Evolutionary conservation across 2,329 filamentous ascomycete genomes (phyloP).

Genomic region (Thyridium curvatum): DNA sequence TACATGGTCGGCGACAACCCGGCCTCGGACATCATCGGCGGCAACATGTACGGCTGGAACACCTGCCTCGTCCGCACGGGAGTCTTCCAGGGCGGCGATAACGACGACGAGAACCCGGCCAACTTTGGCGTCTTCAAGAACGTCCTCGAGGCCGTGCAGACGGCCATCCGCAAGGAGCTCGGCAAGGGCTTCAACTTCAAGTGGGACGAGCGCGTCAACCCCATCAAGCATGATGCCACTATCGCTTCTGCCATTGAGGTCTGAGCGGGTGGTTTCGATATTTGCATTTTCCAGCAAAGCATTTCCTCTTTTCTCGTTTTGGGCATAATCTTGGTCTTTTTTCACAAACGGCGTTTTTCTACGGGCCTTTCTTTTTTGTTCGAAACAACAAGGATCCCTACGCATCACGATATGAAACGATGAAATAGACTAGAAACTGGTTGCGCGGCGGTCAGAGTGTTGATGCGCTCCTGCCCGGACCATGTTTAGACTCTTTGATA

Average conservation of each 20-base stretch:
- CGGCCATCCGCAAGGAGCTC: conserved; percentile 62
- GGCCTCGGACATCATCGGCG: conserved; percentile 66
- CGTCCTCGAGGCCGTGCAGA: conserved; percentile 64
- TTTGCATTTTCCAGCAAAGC: not conserved
- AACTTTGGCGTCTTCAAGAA: conserved; percentile 71
- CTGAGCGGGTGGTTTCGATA: not conserved
- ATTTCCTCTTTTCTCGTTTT: too few species aligned
- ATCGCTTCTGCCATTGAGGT: conserved; percentile 2
- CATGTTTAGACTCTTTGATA: too few species aligned
- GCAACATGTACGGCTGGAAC: conserved; percentile 80
- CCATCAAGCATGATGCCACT: conserved; percentile 44
- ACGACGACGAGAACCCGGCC: conserved; percentile 71
- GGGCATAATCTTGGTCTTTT: too few species aligned
- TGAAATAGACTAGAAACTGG: too few species aligned
- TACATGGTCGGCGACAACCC: conserved; percentile 77
- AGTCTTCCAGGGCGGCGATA: conserved; percentile 71
- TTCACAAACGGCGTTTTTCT: too few species aligned
- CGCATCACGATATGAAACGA: too few species aligned
- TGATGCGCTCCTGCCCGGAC: too few species aligned
- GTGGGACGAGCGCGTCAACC: conserved; percentile 67
- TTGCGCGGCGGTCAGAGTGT: too few species aligned
- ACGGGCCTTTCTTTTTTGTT: too few species aligned
- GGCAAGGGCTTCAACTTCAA: conserved; percentile 69
- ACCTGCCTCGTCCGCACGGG: conserved; percentile 72
- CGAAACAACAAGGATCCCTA: too few species aligned